A percentile compares a stretch with the other conserved stretches of the same genome.
These are phyloP conservation scores for Neurospora sp. DNA, from an alignment of 495 filamentous ascomycete species.

Conservation along the genomic window DNA sequence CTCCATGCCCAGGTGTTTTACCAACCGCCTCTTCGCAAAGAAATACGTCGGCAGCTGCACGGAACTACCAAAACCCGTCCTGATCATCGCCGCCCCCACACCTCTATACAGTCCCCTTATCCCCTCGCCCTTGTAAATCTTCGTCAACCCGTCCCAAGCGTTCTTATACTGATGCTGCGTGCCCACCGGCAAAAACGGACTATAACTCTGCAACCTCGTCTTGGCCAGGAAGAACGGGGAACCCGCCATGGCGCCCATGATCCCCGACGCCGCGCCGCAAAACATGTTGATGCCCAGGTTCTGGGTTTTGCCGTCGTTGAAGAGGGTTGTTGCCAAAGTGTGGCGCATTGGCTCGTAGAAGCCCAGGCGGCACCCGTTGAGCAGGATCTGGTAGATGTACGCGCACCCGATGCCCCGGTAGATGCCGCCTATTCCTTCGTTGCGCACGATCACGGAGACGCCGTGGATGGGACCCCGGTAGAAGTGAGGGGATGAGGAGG, in stretches of 20 bases:
- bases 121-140: slow-evolving; percentile 72
- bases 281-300: slow-evolving; percentile 88
- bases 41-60: slow-evolving; percentile 98
- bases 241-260: slow-evolving; percentile 80
- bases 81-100: slow-evolving; percentile 88
- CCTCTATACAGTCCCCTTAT: slow-evolving; percentile 77
- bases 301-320: slow-evolving; percentile 62
- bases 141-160: slow-evolving; percentile 67
- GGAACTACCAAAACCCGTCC: slow-evolving; percentile 88
- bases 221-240: slow-evolving; percentile 99
- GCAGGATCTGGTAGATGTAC: slow-evolving; percentile 92
- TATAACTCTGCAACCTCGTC: slow-evolving; percentile 89
- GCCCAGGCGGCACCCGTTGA: slow-evolving; percentile 92
- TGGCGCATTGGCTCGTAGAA: slow-evolving; percentile 94
- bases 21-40: slow-evolving; percentile 83
- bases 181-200: slow-evolving; percentile 87
- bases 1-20: slow-evolving; percentile 72
- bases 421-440: slow-evolving; percentile 79
- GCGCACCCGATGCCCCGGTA: slow-evolving; percentile 86
- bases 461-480: slow-evolving; percentile 93
- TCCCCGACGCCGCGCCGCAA: slow-evolving; percentile 69
- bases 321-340: slow-evolving; percentile 50
- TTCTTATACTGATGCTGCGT: slow-evolving; percentile 91
- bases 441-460: slow-evolving; percentile 78
- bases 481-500: slow-evolving; percentile 68